Percentiles rank a stretch among this genome's conserved stretches.
phyloP scores from a whole-genome alignment of 176 grass and related monocot genomes.

The Leersia perrieri region DNA sequence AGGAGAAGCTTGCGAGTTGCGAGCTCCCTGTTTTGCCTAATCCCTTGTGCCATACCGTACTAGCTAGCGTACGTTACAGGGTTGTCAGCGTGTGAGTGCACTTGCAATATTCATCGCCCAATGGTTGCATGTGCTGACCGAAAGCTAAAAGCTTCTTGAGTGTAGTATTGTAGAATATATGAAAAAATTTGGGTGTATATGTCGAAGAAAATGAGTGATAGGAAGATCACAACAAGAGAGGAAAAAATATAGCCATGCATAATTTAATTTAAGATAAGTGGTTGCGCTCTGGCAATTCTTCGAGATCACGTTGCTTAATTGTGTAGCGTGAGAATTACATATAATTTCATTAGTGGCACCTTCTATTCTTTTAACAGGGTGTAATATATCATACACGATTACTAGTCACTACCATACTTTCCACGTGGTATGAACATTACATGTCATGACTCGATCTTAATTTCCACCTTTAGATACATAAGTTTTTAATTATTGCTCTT shows the following conservation, averaged over 20 bases:
- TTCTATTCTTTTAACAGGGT: neutral
- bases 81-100: conserved; percentile 3
- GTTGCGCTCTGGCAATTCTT: neutral
- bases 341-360: neutral
- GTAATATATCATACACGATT: neutral
- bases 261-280: neutral
- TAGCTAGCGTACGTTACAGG: neutral
- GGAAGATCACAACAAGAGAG: neutral
- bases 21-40: neutral
- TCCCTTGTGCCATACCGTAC: neutral
- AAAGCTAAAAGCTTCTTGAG: neutral
- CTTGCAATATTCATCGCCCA: neutral
- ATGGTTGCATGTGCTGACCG: neutral
- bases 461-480: too few species aligned
- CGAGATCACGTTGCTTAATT: neutral
- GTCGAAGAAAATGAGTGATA: neutral
- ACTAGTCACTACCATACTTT: neutral
- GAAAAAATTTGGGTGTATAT: neutral
- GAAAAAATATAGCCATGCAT: neutral
- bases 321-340: neutral
- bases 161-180: neutral
- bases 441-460: too few species aligned
- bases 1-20: neutral
- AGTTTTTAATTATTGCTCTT: neutral
- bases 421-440: neutral